Conservation (phyloP, 148 eudicot genomes). For the Persicaria tinctoria region DNA sequence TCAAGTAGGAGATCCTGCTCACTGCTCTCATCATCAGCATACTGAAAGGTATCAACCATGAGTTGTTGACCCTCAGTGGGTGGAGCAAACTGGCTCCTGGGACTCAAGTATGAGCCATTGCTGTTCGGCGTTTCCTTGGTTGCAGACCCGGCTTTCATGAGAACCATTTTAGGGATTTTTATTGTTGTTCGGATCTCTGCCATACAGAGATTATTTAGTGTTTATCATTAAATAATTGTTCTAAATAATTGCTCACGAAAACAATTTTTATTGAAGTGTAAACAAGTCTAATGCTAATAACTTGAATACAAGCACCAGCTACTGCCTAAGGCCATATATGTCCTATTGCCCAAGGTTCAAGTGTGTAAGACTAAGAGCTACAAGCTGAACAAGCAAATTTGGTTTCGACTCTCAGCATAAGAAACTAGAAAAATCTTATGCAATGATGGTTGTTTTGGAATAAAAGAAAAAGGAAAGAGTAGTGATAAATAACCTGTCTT, state of each 20-base stretch:
- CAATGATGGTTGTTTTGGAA: not conserved
- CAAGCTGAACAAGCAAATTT: not conserved
- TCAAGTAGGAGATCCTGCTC: slow-evolving; percentile 84
- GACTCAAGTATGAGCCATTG: slow-evolving; percentile 46
- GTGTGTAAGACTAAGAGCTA: not conserved
- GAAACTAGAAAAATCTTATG: not conserved
- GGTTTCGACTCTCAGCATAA: not conserved
- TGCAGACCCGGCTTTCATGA: slow-evolving; percentile 32
- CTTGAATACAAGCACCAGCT: not conserved
- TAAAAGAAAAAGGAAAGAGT: not conserved
- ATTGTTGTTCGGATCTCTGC: slow-evolving; percentile 43
- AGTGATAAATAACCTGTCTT: not conserved
- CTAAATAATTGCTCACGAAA: not conserved
- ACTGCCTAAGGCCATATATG: not conserved
- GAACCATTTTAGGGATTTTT: slow-evolving; percentile 46
- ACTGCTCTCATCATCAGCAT: slow-evolving; percentile 50
- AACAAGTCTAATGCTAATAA: not conserved
- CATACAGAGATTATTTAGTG: not conserved
- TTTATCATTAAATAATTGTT: not conserved
- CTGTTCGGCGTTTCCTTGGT: slow-evolving; percentile 31
- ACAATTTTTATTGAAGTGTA: not conserved
- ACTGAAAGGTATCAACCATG: slow-evolving; percentile 44
- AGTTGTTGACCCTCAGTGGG: slow-evolving; percentile 13
- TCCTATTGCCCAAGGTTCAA: not conserved
- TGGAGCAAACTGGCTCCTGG: slow-evolving; percentile 28